A percentile compares a stretch with the other conserved stretches of the same genome.
phyloP scores from a whole-genome alignment of 805 yeast genomes.

The Tetrapisispora arboricola region DNA sequence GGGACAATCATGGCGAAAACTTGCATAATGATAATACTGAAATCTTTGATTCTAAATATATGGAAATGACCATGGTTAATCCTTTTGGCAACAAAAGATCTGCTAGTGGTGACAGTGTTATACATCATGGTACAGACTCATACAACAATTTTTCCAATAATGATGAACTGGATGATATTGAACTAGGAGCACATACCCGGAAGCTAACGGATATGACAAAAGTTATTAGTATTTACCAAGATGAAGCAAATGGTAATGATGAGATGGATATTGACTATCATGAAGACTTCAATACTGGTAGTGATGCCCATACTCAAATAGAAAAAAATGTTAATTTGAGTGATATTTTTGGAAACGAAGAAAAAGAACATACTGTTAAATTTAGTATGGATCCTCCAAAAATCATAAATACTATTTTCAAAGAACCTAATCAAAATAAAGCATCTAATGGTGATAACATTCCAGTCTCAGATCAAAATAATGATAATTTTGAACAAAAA shows the following conservation, averaged over 20 bases:
- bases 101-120: conserved; percentile 16
- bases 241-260: conserved; percentile 4
- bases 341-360: conserved; percentile 15
- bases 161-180: conserved; percentile 1
- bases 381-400: conserved; percentile 21
- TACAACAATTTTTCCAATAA: background rate
- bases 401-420: conserved; percentile 11
- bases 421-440: background rate
- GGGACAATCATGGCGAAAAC: background rate
- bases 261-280: conserved; percentile 5
- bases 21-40: conserved; percentile 1
- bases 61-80: conserved; percentile 30
- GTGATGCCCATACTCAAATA: background rate
- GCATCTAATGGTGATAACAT: background rate
- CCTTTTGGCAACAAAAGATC: conserved; percentile 17
- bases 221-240: conserved; percentile 25
- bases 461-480: background rate
- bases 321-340: conserved; percentile 15
- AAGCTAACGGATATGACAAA: conserved; percentile 27
- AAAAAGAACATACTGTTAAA: conserved; percentile 16
- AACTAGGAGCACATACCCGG: conserved; percentile 5
- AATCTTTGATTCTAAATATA: conserved; percentile 8
- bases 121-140: conserved; percentile 11
- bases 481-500: too few species aligned
- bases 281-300: background rate